A percentile compares a stretch with the other conserved stretches of the same genome.
Conservation (phyloP, 192 early-diverging fungal genomes). For the Mortierella antarctica region DNA sequence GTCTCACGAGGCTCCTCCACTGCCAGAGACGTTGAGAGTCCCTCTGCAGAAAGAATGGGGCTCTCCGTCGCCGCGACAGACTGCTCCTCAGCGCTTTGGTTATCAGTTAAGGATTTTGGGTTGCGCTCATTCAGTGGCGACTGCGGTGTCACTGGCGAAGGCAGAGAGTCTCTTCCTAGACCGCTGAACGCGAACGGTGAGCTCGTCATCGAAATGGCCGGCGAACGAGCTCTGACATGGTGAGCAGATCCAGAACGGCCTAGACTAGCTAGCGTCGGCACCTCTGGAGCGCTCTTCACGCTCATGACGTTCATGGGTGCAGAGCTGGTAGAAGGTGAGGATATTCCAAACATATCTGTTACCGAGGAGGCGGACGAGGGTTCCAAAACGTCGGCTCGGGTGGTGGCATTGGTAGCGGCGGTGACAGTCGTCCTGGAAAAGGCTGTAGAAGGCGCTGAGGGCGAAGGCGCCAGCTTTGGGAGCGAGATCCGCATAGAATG, state of each 20-base stretch:
- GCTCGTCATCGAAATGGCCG: constrained; percentile 32
- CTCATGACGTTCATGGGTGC: neutral
- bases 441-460: constrained; percentile 38
- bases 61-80: too few relatives aligned
- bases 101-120: too few relatives aligned
- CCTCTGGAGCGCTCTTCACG: constrained; percentile 10
- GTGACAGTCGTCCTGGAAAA: constrained; percentile 48
- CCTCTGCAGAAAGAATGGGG: too few relatives aligned
- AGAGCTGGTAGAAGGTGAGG: neutral
- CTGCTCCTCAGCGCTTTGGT: too few relatives aligned
- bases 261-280: constrained; percentile 9
- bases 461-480: constrained; percentile 28
- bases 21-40: too few relatives aligned
- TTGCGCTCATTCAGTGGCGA: too few relatives aligned
- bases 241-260: neutral
- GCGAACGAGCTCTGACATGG: constrained; percentile 16
- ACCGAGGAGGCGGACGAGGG: constrained; percentile 10
- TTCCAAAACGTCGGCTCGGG: constrained; percentile 18
- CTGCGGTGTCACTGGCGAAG: too few relatives aligned
- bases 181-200: constrained; percentile 11
- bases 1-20: too few relatives aligned
- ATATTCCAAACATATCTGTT: constrained; percentile 6
- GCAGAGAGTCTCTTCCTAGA: neutral
- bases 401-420: constrained; percentile 13
- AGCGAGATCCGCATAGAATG: constrained; percentile 18